Percentiles rank a stretch among this genome's conserved stretches.
phyloP scores from a whole-genome alignment of 2,329 filamentous ascomycete species.

The Xylaria sp. region DNA sequence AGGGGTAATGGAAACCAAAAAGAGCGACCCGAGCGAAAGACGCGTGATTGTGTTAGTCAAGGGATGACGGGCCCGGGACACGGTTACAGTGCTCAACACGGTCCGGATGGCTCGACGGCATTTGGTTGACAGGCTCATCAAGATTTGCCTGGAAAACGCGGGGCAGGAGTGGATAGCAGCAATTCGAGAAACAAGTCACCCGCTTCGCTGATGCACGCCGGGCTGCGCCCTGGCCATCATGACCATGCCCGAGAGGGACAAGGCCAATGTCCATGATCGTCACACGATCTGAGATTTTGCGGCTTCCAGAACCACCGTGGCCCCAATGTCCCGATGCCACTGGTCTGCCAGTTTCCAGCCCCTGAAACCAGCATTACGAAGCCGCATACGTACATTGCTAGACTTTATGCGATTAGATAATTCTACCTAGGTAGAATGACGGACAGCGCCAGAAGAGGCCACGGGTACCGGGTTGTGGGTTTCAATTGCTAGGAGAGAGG shows the following conservation, averaged over 20 bases:
- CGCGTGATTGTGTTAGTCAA: conserved; percentile 38
- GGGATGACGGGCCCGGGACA: conserved; percentile 27
- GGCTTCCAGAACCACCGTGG: conserved; percentile 36
- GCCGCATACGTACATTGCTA: conserved; percentile 5
- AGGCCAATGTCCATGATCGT: conserved; percentile 30
- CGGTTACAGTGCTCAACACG: conserved; percentile 36
- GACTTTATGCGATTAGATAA: conserved; percentile 23
- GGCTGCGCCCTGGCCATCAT: conserved; percentile 23
- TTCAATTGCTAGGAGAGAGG: not conserved
- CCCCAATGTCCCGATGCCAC: too few species aligned
- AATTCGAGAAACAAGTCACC: conserved; percentile 33
- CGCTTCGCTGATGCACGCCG: conserved; percentile 32
- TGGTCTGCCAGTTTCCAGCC: conserved; percentile 3
- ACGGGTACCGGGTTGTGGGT: not conserved
- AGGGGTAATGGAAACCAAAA: conserved; percentile 45
- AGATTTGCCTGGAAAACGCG: conserved; percentile 21
- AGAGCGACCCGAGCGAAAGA: conserved; percentile 30
- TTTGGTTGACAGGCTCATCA: conserved; percentile 9
- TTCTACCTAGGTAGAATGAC: conserved; percentile 7
- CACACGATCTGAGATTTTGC: conserved; percentile 41
- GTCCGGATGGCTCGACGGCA: conserved; percentile 31
- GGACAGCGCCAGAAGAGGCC: not conserved
- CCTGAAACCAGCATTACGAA: conserved; percentile 24
- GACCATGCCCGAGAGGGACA: conserved; percentile 37
- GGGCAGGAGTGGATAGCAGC: conserved; percentile 30